Base-by-base conservation (phyloP, 139 green algal genomes). In the Chlorella sorokiniana region DNA sequence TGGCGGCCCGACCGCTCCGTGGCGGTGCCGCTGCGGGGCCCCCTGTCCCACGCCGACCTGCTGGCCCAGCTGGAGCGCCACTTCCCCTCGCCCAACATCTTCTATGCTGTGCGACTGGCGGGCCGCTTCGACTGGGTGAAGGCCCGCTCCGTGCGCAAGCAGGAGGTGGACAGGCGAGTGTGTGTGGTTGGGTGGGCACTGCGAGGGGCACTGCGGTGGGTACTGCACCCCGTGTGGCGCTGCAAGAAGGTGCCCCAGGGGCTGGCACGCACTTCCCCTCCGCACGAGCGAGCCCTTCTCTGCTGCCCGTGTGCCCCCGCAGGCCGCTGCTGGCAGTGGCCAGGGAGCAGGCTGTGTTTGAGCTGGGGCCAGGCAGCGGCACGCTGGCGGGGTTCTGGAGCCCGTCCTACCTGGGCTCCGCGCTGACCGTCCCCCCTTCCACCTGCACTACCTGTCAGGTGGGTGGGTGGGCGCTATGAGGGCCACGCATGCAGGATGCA, bases 401-500 rank as follows among this genome's bases (percentile, higher is more conserved):
- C 44, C 77, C 77, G 5, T 25, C 11, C 14, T 82, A 40, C 35
- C 4, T 82, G 33, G 77, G 77, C 33, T 68, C 35, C 22, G 18
- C 63, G 0, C 62, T 82, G 42, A 82, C 63, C 31, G 64, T 82
- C 18, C 77, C 77, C 0, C 63, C 64, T 82, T 63, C 44, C 77
- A 82, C 64, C 37, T 82, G 1, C 77, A 82, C 64, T 82, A 59
- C 64, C 63, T 82, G n/a, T 76, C 77, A 8, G 64, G 61, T 54
- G 40, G 8, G 61, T 31, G 1, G 37, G 6, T 25, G 27, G 27
- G 27, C 59, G 3, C 14, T 31, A 10, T 69, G 62, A 4, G 10
- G 29, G 10, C 14, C 14, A 33, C 20, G 11, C 14, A 7, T 23
- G 18, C 4, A 37, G 59, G 16, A 18, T 65, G 59, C 25, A 9